These are phyloP conservation scores for Exserohilum turcica DNA, from an alignment of 2,329 filamentous ascomycete species.

Conservation along the genomic window DNA sequence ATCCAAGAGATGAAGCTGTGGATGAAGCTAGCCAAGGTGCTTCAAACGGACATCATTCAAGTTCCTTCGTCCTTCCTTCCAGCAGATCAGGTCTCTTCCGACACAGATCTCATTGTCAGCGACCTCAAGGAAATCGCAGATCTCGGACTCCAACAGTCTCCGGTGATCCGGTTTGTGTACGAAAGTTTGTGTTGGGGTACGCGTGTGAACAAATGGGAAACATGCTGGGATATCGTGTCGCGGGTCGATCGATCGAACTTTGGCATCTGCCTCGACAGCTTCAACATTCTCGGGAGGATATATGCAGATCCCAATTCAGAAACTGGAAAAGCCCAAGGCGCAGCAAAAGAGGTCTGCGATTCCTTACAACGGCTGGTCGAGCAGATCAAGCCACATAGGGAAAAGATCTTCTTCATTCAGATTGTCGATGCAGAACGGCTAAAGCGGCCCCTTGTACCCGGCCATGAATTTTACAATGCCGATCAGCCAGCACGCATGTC, in stretches of 20 bases:
- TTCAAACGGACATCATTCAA: conserved; percentile 73
- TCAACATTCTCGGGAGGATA: conserved; percentile 74
- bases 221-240: conserved; percentile 70
- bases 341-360: conserved; percentile 59
- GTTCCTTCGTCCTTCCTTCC: conserved; percentile 74
- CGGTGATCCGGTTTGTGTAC: conserved; percentile 71
- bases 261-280: conserved; percentile 77
- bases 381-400: conserved; percentile 58
- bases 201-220: conserved; percentile 72
- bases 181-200: conserved; percentile 77
- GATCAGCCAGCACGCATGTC: conserved; percentile 71
- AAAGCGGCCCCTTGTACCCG: conserved; percentile 59
- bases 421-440: conserved; percentile 75
- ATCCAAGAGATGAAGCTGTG: conserved; percentile 70
- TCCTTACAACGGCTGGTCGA: conserved; percentile 62
- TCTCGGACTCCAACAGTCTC: conserved; percentile 62
- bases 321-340: conserved; percentile 59
- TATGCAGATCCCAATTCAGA: conserved; percentile 69
- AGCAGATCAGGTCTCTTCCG: conserved; percentile 55
- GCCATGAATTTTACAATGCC: conserved; percentile 63
- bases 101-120: conserved; percentile 61
- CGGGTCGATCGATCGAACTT: conserved; percentile 72
- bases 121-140: conserved; percentile 72
- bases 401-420: conserved; percentile 76
- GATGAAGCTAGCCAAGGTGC: conserved; percentile 67